These are phyloP conservation scores for Zygoascus hellenicus DNA, from an alignment of 1,139 yeast genomes.

Conservation along the genomic window DNA sequence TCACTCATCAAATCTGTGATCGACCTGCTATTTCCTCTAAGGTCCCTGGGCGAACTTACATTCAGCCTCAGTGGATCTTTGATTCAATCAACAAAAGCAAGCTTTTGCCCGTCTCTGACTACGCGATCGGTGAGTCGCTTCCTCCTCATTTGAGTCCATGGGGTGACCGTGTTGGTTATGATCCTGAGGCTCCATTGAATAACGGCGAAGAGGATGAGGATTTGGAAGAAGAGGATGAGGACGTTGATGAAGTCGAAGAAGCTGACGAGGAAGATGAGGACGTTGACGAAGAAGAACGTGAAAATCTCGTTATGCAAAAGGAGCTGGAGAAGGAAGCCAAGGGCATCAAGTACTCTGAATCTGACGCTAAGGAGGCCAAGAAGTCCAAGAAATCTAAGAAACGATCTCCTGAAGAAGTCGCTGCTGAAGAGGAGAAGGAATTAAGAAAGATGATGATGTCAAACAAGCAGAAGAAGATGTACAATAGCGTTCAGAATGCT, in stretches of 20 bases:
- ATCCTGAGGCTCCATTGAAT: slow-evolving; percentile 57
- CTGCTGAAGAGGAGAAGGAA: slow-evolving; percentile 51
- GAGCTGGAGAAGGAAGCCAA: slow-evolving; percentile 89
- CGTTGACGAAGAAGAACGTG: slow-evolving; percentile 29
- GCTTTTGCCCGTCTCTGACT: slow-evolving; percentile 68
- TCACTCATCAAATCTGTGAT: slow-evolving; percentile 93
- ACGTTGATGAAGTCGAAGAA: slow-evolving; percentile 42
- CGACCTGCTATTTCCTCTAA: slow-evolving; percentile 75
- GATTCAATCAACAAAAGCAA: slow-evolving; percentile 79
- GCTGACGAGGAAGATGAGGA: slow-evolving; percentile 42
- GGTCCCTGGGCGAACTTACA: slow-evolving; percentile 86
- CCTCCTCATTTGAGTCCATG: slow-evolving; percentile 99
- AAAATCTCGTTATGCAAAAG: slow-evolving; percentile 54
- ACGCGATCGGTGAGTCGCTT: slow-evolving; percentile 89
- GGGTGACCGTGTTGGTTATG: slow-evolving; percentile 92
- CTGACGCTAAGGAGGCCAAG: slow-evolving; percentile 29
- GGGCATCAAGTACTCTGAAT: slow-evolving; percentile 71
- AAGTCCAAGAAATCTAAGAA: slow-evolving; percentile 23
- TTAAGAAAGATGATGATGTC: slow-evolving; percentile 95
- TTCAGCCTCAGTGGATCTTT: slow-evolving; percentile 98
- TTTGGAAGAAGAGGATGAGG: slow-evolving; percentile 46
- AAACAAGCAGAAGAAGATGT: slow-evolving; percentile 89
- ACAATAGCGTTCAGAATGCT: slow-evolving; percentile 93
- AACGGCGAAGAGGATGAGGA: slow-evolving; percentile 37
- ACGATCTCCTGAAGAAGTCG: slow-evolving; percentile 12